phyloP scores from a whole-genome alignment of 345 rosid species.

The Conringia planisiliqua region DNA sequence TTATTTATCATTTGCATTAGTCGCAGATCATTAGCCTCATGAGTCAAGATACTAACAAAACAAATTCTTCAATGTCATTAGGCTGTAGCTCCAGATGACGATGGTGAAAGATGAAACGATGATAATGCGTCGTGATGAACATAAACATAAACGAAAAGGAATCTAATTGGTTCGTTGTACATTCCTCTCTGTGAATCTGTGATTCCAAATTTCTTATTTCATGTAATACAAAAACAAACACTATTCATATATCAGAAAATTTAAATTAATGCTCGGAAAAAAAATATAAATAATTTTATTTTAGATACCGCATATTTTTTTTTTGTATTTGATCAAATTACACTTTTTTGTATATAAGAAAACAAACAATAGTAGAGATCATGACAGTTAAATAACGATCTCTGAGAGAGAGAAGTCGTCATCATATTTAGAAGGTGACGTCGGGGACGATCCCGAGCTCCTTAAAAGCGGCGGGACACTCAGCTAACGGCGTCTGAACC shows the following conservation, averaged over 20 bases:
- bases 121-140: background rate
- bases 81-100: constrained; percentile 16
- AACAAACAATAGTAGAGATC: constrained; percentile 1
- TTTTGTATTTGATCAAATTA: background rate
- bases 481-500: constrained; percentile 41
- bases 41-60: background rate
- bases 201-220: background rate
- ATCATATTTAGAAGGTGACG: constrained; percentile 20
- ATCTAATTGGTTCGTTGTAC: constrained; percentile 9
- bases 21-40: background rate
- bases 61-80: background rate
- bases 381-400: constrained; percentile 7
- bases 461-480: constrained; percentile 44
- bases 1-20: background rate
- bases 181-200: background rate
- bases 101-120: background rate
- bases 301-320: background rate
- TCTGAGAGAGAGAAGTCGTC: background rate
- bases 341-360: background rate
- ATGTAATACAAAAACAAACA: background rate
- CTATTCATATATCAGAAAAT: background rate
- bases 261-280: background rate
- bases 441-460: constrained; percentile 49
- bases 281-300: background rate
- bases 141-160: background rate